A percentile compares a stretch with the other conserved stretches of the same genome.
Evolutionary conservation across 768 basidiomycete species (phyloP).

Genomic region (Phylloporus sp.): DNA sequence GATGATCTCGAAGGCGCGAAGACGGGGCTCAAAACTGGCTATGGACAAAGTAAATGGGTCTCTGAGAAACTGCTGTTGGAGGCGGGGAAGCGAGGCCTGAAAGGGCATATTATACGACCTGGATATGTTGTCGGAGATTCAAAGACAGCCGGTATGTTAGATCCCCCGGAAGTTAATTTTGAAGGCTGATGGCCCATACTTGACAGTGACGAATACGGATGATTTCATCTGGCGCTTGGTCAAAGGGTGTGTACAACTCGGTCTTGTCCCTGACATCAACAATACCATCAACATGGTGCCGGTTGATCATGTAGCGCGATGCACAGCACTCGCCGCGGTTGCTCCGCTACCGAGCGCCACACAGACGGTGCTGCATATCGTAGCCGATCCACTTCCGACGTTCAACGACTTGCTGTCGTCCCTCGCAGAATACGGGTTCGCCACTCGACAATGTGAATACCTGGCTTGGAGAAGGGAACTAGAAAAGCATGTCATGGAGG

Average conservation of each 20-base stretch:
- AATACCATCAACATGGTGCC: conserved; percentile 99
- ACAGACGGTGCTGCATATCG: conserved; percentile 74
- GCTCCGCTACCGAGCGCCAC: conserved; percentile 46
- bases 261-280: conserved; percentile 93
- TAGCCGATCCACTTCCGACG: conserved; percentile 80
- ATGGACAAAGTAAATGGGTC: conserved; percentile 99
- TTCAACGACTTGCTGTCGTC: conserved; percentile 84
- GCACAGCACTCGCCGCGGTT: conserved; percentile 70
- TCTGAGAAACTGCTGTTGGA: conserved; percentile 92
- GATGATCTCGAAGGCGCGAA: conserved; percentile 89
- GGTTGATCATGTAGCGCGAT: conserved; percentile 90
- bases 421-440: conserved; percentile 76
- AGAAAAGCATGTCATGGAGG: conserved; percentile 92
- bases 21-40: conserved; percentile 76
- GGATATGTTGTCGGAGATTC: conserved; percentile 98
- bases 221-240: conserved; percentile 98
- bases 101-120: conserved; percentile 84
- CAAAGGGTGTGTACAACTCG: conserved; percentile 98
- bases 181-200: not conserved
- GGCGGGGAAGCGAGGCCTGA: conserved; percentile 81
- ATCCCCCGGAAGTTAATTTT: not conserved
- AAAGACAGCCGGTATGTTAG: conserved; percentile 65
- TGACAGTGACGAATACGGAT: conserved; percentile 92
- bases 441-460: conserved; percentile 78
- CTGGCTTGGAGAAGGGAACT: conserved; percentile 86